Percentiles rank a stretch among this genome's conserved stretches.
Evolutionary conservation across 2,329 filamentous ascomycete species (phyloP).

Genomic region (Aspergillus sp.): DNA sequence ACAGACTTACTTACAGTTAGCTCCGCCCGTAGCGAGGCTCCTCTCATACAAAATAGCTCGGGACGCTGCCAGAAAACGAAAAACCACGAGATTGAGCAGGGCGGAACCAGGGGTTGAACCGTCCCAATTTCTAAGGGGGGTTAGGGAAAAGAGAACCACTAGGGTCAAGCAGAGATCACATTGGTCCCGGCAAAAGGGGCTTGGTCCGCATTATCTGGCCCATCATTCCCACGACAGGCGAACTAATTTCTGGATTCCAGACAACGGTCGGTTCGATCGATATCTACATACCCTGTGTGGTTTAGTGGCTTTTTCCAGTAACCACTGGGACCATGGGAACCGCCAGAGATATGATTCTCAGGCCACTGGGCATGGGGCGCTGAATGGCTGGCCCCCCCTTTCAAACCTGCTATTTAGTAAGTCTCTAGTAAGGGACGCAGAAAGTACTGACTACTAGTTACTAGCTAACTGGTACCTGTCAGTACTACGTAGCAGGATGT

Average conservation of each 20-base stretch:
- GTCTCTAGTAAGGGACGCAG: too few relatives aligned
- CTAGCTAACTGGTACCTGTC: background rate
- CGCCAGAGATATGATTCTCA: background rate
- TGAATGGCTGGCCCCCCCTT: conserved; percentile 1
- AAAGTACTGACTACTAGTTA: too few relatives aligned
- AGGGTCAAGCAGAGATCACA: background rate
- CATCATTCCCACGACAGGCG: background rate
- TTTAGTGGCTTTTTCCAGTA: background rate
- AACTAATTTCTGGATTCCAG: conserved; percentile 1
- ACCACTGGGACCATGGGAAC: background rate
- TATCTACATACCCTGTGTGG: background rate
- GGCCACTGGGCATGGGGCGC: conserved; percentile 4
- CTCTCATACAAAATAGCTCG: background rate
- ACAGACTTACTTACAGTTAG: background rate
- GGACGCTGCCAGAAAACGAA: conserved; percentile 2
- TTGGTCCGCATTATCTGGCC: background rate
- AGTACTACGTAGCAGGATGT: background rate
- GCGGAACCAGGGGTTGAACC: conserved; percentile 12
- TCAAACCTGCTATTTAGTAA: background rate
- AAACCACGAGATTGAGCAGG: conserved; percentile 3
- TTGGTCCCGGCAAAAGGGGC: background rate
- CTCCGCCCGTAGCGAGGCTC: conserved; percentile 6
- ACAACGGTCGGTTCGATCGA: background rate
- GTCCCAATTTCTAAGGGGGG: background rate
- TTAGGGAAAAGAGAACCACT: too few relatives aligned